Conservation (phyloP, 345 rosid species). For the Mercurialis annua region DNA sequence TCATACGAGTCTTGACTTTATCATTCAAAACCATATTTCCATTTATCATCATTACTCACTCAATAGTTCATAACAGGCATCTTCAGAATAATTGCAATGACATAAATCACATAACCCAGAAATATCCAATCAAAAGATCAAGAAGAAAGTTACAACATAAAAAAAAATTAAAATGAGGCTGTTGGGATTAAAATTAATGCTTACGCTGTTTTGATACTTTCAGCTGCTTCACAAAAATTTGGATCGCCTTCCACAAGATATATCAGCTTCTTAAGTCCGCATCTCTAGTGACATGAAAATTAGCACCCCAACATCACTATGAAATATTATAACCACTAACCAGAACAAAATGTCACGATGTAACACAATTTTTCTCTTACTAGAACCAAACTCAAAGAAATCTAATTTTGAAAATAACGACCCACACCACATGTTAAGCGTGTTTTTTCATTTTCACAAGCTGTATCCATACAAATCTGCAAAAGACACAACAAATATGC, state of each 20-base stretch:
- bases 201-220: conserved; percentile 90
- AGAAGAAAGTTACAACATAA: not conserved
- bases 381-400: not conserved
- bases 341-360: not conserved
- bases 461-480: not conserved
- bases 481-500: not conserved
- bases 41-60: not conserved
- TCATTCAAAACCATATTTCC: not conserved
- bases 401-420: not conserved
- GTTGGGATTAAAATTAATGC: conserved; percentile 20
- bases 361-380: conserved; percentile 4
- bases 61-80: not conserved
- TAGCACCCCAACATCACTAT: not conserved
- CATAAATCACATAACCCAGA: not conserved
- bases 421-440: not conserved
- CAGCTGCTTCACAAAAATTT: conserved; percentile 72
- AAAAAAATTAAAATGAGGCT: not conserved
- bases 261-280: conserved; percentile 79
- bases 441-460: not conserved
- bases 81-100: not conserved
- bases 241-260: conserved; percentile 94
- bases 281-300: conserved; percentile 45
- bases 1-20: not conserved
- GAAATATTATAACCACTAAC: conserved; percentile 5
- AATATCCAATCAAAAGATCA: not conserved